Base-by-base conservation (phyloP, 495 filamentous ascomycete genomes). In the Annulohypoxylon nitens region DNA sequence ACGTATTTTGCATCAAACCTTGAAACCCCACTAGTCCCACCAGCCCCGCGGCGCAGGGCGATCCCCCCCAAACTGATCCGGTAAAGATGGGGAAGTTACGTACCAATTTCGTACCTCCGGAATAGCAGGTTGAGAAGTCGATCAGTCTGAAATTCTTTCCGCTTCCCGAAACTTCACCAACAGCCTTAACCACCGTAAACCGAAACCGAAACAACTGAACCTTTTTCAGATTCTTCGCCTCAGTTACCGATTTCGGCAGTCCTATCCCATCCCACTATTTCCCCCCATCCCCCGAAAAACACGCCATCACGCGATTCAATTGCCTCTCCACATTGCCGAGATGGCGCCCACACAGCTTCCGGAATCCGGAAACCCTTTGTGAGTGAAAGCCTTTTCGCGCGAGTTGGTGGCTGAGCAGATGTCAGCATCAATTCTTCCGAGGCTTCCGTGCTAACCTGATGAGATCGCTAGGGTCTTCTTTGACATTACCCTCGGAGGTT, bases 401-500 rank as follows among this genome's bases (percentile, higher is more conserved):
- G 5, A 6, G 10, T 39, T 41, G 9, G 67, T 67, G 72, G 67
- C 67, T 71, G 59, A 68, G 60, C 47, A 61, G 48, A 25, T 73
- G 39, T 50, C 57, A 61, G 61, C 57, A 18, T 48, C 36, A 39
- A 33, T 5, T 36, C 39, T 39, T 66, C 43, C 58, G 48, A 30
- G 12, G 23, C 68, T 62, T 30, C 66, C 43, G 36, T 57, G 26
- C 69, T 75, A 39, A 74, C 57, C 18, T 34, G 10, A 20, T 55
- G 60, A 25, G 33, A 61, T 16, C 16, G 12, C 57, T 69, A 88
- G 86, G 37, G 93, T 97, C 55, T 99, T 99, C 81, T 97, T 99
- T 78, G 96, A 99, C 82, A 88, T 99, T 59, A 90, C 94, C 5
- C 84, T 99, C 34, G 94, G 93, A 81, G 94, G 95, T 97, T 86